These are phyloP conservation scores for Kwoniella bestiolae DNA, from an alignment of 768 basidiomycete species.

Conservation along the genomic window DNA sequence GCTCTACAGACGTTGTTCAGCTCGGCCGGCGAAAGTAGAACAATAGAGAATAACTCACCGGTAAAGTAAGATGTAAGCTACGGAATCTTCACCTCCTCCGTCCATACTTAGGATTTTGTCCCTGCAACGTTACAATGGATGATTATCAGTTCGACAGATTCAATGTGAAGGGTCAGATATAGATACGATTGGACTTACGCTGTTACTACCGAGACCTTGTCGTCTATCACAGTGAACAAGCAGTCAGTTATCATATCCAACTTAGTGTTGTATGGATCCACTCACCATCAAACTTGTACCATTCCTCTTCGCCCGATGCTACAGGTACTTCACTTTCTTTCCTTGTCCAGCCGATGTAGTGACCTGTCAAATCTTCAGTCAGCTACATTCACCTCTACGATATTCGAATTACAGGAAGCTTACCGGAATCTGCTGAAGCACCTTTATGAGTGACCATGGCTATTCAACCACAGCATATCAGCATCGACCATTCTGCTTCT, in stretches of 20 bases:
- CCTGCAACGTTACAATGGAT: conserved; percentile 55
- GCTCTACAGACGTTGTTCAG: not conserved
- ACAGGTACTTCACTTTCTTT: conserved; percentile 66
- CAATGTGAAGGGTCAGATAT: not conserved
- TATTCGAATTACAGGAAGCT: conserved; percentile 12
- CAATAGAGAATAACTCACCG: conserved; percentile 23
- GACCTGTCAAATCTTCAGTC: conserved; percentile 56
- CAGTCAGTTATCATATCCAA: not conserved
- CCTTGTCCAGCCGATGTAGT: conserved; percentile 91
- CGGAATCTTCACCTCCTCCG: conserved; percentile 87
- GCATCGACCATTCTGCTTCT: not conserved
- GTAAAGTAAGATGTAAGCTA: conserved; percentile 87
- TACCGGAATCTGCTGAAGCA: conserved; percentile 85
- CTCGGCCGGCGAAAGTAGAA: not conserved
- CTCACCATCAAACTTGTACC: conserved; percentile 89
- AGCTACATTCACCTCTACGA: not conserved
- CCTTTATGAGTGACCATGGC: conserved; percentile 98
- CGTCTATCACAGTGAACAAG: conserved; percentile 60
- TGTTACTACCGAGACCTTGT: conserved; percentile 80
- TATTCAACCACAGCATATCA: conserved; percentile 50
- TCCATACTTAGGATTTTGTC: conserved; percentile 84
- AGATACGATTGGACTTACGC: conserved; percentile 25
- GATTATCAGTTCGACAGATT: not conserved
- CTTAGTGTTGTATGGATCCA: too few species aligned
- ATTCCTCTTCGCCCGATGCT: conserved; percentile 65